Conservation (phyloP, 164 flowering plant genomes). For the Chimonanthus praecox region DNA sequence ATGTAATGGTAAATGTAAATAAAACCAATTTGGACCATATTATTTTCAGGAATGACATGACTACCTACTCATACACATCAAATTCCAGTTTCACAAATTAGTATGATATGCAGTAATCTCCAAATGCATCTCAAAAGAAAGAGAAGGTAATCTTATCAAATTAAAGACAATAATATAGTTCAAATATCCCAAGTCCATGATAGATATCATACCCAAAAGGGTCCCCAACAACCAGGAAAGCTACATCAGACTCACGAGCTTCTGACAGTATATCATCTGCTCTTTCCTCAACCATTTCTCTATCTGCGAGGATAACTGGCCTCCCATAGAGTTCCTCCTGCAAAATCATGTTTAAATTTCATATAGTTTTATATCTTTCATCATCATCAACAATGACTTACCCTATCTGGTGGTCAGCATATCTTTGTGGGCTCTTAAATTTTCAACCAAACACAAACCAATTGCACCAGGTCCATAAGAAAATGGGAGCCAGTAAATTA, state of each 20-base stretch:
- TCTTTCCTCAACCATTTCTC: conserved; percentile 90
- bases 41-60: neutral
- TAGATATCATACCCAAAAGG: conserved; percentile 70
- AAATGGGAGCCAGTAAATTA: neutral
- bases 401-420: too few species aligned
- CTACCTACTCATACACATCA: neutral
- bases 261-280: conserved; percentile 57
- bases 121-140: too few species aligned
- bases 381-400: too few species aligned
- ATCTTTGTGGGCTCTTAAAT: neutral
- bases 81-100: neutral
- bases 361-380: neutral
- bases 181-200: neutral
- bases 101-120: neutral
- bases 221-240: conserved; percentile 92
- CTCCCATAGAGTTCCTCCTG: conserved; percentile 77
- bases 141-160: neutral
- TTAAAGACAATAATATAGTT: neutral
- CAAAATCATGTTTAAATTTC: conserved; percentile 3
- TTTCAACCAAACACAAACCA: neutral
- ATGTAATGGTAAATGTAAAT: neutral
- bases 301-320: conserved; percentile 60
- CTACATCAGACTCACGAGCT: conserved; percentile 63
- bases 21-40: too few species aligned
- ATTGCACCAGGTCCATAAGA: neutral